Conservation (phyloP, 2,329 filamentous ascomycete genomes). For the Neonectria neomacrospora region DNA sequence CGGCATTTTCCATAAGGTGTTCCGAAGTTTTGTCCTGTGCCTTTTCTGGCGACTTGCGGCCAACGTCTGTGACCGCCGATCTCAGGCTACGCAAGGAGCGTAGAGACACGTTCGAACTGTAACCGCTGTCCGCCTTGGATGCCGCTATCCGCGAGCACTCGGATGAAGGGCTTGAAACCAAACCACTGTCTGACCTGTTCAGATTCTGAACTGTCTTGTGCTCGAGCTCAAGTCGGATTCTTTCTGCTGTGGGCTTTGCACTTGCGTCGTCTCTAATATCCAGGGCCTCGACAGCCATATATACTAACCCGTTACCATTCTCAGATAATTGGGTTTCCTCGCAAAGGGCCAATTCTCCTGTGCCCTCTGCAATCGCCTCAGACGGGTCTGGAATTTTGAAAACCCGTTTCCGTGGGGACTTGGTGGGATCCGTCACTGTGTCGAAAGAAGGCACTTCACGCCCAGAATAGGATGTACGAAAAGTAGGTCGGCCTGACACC, state of each 20-base stretch:
- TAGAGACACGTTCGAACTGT: constrained; percentile 69
- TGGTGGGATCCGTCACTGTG: constrained; percentile 11
- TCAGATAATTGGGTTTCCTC: constrained; percentile 28
- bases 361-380: not conserved
- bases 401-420: not conserved
- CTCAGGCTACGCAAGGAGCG: constrained; percentile 58
- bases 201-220: constrained; percentile 40
- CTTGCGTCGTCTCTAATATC: constrained; percentile 56
- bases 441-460: constrained; percentile 15
- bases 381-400: not conserved
- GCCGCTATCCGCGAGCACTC: constrained; percentile 57
- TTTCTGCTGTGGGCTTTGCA: constrained; percentile 51
- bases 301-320: constrained; percentile 40
- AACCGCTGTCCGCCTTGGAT: constrained; percentile 70
- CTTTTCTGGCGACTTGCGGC: constrained; percentile 35
- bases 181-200: constrained; percentile 59
- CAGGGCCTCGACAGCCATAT: constrained; percentile 53
- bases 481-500: constrained; percentile 15
- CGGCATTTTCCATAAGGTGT: not conserved
- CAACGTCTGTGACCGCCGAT: constrained; percentile 35
- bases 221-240: constrained; percentile 34
- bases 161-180: constrained; percentile 58
- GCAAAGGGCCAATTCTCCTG: not conserved
- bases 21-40: not conserved
- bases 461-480: constrained; percentile 27